Base-by-base conservation (phyloP, 495 filamentous ascomycete species). In the Elaphomyces granulatus region DNA sequence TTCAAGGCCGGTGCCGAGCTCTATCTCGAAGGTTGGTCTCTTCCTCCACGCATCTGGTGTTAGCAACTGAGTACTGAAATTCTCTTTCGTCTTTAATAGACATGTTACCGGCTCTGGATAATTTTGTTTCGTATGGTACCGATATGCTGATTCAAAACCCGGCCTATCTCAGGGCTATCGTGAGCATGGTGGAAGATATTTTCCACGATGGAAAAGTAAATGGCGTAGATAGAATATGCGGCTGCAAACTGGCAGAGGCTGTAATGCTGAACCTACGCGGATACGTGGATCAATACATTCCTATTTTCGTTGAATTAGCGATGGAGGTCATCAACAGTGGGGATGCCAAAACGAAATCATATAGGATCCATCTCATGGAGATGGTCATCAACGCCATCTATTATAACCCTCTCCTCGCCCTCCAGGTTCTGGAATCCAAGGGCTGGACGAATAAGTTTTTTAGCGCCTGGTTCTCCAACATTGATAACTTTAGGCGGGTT, bases 381-480 rank as follows among this genome's bases (percentile, higher is more conserved):
- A 94, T 98, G 82, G 75, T 96, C 38, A 90, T 98, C 70, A 96
- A 98, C 60, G 81, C 81, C 38, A 85, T 95, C 46, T 94, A 96
- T 69, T 96, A 96, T 64, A 94, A 94, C 63, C 85, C 90, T 2
- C 56, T 70, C 26, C 71, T 94, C 43, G 66, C 81, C 44, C 70
- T 98, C 20, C 83, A 85, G 37, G 72, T 92, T 15, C 68, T 98
- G 30, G 90, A 98, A 59, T 56, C 69, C n/a, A 85, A 88, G 40
- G 78, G 74, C 41, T 94, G 84, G 87, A 98, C 90, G n/a, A 96
- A 96, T 61, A 94, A 92, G 63, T 96, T 98, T 61, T 98, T 98
- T 72, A 90, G 80, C 58, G 66, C 86, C 21, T 98, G 90, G 90
- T 98, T 98, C 60, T 80, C 83, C 20, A 94, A 77, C 58, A 98